Conservation (phyloP, 2,329 filamentous ascomycete species). For the Venturia nashicola region DNA sequence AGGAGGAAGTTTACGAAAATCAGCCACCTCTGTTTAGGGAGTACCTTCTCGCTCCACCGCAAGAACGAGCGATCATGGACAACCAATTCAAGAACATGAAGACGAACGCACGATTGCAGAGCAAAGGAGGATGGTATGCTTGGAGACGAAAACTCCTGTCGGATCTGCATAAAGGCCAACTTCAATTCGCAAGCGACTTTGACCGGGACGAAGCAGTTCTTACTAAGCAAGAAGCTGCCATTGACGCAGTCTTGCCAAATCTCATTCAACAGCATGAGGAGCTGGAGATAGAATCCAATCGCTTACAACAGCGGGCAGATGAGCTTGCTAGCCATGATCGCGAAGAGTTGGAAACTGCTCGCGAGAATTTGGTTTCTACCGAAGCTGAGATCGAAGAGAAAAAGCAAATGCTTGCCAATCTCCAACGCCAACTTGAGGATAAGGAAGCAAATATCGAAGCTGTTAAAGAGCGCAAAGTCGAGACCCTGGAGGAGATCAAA, state of each 20-base stretch:
- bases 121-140: slow-evolving; percentile 96
- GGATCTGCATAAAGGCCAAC: slow-evolving; percentile 68
- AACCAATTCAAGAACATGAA: slow-evolving; percentile 97
- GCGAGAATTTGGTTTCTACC: slow-evolving; percentile 52
- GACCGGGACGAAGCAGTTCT: slow-evolving; percentile 57
- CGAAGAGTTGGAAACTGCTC: slow-evolving; percentile 60
- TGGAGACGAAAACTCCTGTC: slow-evolving; percentile 87
- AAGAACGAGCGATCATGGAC: slow-evolving; percentile 80
- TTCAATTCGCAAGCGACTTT: slow-evolving; percentile 67
- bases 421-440: slow-evolving; percentile 54
- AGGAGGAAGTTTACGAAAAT: slow-evolving; percentile 75
- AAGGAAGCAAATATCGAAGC: slow-evolving; percentile 54
- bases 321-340: slow-evolving; percentile 73
- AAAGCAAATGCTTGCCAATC: slow-evolving; percentile 50
- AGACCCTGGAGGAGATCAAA: slow-evolving; percentile 61
- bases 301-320: slow-evolving; percentile 57
- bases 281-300: slow-evolving; percentile 51
- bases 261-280: slow-evolving; percentile 48
- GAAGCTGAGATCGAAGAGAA: slow-evolving; percentile 61
- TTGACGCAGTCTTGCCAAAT: slow-evolving; percentile 55
- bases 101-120: slow-evolving; percentile 75
- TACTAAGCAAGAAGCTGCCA: slow-evolving; percentile 52
- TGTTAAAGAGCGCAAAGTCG: slow-evolving; percentile 53
- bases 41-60: slow-evolving; percentile 73
- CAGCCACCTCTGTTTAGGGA: slow-evolving; percentile 87